phyloP scores from a whole-genome alignment of 345 rosid species.

The Linum usitatissimum region DNA sequence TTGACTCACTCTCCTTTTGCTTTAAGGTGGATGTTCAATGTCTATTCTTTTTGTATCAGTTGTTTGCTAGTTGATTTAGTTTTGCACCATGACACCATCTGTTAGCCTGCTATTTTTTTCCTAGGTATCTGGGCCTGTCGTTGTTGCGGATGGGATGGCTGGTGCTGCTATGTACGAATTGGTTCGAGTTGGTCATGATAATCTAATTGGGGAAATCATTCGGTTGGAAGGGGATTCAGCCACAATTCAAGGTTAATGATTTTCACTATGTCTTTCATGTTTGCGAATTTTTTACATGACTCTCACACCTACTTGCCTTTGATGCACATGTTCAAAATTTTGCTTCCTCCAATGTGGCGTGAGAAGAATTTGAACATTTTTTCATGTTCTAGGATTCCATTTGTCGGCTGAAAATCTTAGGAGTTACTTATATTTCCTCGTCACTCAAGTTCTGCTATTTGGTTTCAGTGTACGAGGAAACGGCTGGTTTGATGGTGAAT shows the following conservation, averaged over 20 bases:
- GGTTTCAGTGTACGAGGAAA: slow-evolving; percentile 80
- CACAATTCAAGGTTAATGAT: slow-evolving; percentile 71
- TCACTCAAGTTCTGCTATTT: not conserved
- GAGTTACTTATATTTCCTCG: not conserved
- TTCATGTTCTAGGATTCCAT: no score
- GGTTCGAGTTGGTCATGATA: slow-evolving; percentile 97
- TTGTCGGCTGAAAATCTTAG: no score
- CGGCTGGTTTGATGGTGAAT: slow-evolving; percentile 87
- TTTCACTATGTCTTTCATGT: not conserved
- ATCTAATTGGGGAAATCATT: slow-evolving; percentile 91
- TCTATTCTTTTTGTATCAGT: not conserved
- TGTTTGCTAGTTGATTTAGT: not conserved
- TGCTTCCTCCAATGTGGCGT: not conserved
- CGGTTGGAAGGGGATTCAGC: slow-evolving; percentile 99
- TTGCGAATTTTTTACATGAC: not conserved
- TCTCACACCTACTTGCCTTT: not conserved
- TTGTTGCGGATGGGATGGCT: slow-evolving; percentile 98
- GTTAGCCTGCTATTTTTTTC: slow-evolving; percentile 3
- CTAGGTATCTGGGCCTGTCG: slow-evolving; percentile 99
- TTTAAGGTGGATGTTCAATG: not conserved
- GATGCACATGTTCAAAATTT: not conserved
- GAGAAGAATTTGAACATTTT: not conserved
- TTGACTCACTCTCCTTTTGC: not conserved
- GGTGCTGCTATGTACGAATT: slow-evolving; percentile 99
- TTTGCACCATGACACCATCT: not conserved